Conservation (phyloP, 1,284 basidiomycete genomes). For the Heterobasidion annosum region DNA sequence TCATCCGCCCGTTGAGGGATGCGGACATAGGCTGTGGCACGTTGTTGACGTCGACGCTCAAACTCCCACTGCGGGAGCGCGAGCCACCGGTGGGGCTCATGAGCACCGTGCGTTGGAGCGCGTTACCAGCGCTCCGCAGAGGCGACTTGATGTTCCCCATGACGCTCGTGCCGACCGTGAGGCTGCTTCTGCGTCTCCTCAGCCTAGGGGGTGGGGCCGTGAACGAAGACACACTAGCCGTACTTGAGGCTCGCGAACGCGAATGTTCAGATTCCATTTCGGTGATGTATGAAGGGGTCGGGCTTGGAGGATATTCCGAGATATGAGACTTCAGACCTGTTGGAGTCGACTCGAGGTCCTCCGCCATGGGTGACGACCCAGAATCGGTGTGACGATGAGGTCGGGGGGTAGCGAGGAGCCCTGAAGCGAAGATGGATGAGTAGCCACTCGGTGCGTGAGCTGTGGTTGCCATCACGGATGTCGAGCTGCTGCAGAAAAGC, state of each 20-base stretch:
- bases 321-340: slow-evolving; percentile 2
- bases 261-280: slow-evolving; percentile 4
- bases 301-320: not conserved
- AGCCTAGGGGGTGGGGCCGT: slow-evolving; percentile 18
- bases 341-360: slow-evolving; percentile 10
- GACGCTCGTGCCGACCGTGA: slow-evolving; percentile 35
- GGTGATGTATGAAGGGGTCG: not conserved
- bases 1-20: slow-evolving; percentile 31
- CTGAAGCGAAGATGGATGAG: slow-evolving; percentile 13
- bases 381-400: not conserved
- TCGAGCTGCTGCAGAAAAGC: not conserved
- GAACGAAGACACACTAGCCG: slow-evolving; percentile 7
- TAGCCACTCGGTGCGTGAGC: slow-evolving; percentile 5
- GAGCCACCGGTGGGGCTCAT: slow-evolving; percentile 17
- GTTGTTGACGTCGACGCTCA: slow-evolving; percentile 18
- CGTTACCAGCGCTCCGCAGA: slow-evolving; percentile 31
- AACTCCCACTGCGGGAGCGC: slow-evolving; percentile 34
- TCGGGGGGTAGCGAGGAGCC: slow-evolving; percentile 12
- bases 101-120: slow-evolving; percentile 32
- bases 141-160: slow-evolving; percentile 45
- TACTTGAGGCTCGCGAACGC: slow-evolving; percentile 11
- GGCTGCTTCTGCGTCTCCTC: slow-evolving; percentile 45
- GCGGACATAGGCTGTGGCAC: slow-evolving; percentile 13
- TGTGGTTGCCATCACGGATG: not conserved
- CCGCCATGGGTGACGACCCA: slow-evolving; percentile 1